Conservation (phyloP, 129 eudicot genomes). For the Scalesia atractyloides region DNA sequence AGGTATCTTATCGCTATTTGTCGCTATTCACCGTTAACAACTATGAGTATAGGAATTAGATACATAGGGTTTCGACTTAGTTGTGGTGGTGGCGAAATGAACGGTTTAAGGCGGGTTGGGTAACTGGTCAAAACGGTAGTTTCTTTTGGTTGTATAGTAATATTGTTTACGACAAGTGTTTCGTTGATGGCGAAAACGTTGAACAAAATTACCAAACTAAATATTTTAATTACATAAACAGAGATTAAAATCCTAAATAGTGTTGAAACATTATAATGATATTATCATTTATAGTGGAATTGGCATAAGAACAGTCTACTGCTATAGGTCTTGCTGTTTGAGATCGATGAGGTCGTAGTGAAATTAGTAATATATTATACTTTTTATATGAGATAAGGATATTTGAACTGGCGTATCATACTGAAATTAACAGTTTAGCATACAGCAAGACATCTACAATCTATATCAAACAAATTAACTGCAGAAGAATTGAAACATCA, state of each 20-base stretch:
- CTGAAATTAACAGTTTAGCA: background rate
- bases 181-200: background rate
- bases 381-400: background rate
- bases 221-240: background rate
- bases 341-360: background rate
- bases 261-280: background rate
- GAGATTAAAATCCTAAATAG: background rate
- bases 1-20: too few species aligned
- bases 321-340: background rate
- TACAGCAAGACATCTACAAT: background rate
- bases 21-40: too few species aligned
- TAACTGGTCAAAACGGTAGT: background rate
- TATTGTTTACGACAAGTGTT: background rate
- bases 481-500: background rate
- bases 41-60: background rate
- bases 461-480: background rate
- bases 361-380: background rate
- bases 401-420: background rate
- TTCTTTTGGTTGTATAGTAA: background rate
- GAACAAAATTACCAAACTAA: background rate
- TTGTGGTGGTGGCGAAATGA: background rate
- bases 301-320: background rate
- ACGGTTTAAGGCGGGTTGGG: background rate
- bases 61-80: background rate
- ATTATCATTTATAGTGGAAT: background rate